Evolutionary conservation across 495 filamentous ascomycete genomes (phyloP).

Genomic region (Bacidia gigantensis): DNA sequence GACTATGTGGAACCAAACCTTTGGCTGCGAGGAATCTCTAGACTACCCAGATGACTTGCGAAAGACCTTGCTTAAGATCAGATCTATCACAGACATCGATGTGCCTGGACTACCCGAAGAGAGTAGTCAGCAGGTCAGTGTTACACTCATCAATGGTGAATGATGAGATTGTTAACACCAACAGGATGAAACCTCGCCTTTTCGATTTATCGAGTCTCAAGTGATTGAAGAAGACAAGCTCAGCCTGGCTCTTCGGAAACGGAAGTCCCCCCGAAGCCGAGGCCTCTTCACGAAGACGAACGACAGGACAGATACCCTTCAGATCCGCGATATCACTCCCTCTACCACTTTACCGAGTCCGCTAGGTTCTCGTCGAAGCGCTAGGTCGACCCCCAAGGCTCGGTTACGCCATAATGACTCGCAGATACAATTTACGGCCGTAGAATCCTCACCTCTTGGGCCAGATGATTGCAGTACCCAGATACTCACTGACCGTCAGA

Average conservation of each 20-base stretch:
- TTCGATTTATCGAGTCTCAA: slow-evolving; percentile 40
- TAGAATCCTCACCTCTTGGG: slow-evolving; percentile 35
- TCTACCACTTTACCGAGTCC: neutral
- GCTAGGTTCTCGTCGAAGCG: slow-evolving; percentile 3
- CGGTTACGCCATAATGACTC: slow-evolving; percentile 60
- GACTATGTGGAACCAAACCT: slow-evolving; percentile 45
- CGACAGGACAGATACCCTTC: neutral
- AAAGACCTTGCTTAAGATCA: slow-evolving; percentile 33
- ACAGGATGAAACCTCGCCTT: slow-evolving; percentile 19
- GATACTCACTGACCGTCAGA: slow-evolving; percentile 58
- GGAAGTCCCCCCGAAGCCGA: neutral
- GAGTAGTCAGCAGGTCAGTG: slow-evolving; percentile 25
- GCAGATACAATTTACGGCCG: slow-evolving; percentile 58
- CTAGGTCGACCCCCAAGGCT: slow-evolving; percentile 20
- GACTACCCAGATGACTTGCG: slow-evolving; percentile 36
- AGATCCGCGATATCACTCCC: neutral
- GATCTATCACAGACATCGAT: slow-evolving; percentile 33
- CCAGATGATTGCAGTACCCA: slow-evolving; percentile 44
- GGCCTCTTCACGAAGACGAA: neutral
- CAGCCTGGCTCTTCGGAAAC: neutral
- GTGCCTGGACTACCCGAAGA: slow-evolving; percentile 32
- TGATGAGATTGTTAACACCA: neutral
- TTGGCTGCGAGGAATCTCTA: slow-evolving; percentile 32
- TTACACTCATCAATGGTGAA: neutral
- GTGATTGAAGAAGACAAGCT: slow-evolving; percentile 22